Conservation (phyloP, 306 rosid species). For the Trichosanthes truncata region DNA sequence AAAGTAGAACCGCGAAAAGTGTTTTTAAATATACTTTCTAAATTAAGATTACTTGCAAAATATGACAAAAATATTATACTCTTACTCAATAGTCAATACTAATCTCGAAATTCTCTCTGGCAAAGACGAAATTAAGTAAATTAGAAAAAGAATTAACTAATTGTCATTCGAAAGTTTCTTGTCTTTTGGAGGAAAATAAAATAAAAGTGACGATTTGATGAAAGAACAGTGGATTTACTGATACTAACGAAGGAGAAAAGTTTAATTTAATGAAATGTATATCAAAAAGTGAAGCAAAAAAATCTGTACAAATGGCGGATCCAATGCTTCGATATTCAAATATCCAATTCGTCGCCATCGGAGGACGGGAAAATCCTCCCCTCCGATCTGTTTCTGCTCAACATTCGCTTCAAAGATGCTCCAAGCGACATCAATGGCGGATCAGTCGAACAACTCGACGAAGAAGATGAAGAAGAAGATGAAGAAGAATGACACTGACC, state of each 20-base stretch:
- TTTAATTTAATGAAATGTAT: not conserved
- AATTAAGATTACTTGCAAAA: no score
- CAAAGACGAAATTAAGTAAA: no score
- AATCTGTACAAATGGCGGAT: not conserved
- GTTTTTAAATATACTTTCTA: no score
- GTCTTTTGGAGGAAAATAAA: not conserved
- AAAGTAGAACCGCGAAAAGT: no score
- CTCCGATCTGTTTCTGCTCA: slow-evolving; percentile 13
- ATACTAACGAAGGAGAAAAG: not conserved
- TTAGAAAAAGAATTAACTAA: not conserved
- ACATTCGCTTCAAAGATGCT: slow-evolving; percentile 11
- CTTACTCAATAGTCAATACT: no score
- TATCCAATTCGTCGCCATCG: not conserved
- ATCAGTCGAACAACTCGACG: not conserved
- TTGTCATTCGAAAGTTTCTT: not conserved
- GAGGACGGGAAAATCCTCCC: slow-evolving; percentile 13
- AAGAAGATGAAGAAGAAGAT: not conserved
- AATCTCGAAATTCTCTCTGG: no score
- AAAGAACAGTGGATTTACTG: not conserved
- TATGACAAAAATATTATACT: no score
- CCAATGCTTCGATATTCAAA: not conserved
- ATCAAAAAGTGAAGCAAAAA: not conserved
- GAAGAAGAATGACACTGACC: not conserved
- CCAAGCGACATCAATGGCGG: slow-evolving; percentile 7
- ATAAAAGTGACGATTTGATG: not conserved